A percentile compares a stretch with the other conserved stretches of the same genome.
Evolutionary conservation across 257 asterid species (phyloP).

Genomic region (Petunia secreta): DNA sequence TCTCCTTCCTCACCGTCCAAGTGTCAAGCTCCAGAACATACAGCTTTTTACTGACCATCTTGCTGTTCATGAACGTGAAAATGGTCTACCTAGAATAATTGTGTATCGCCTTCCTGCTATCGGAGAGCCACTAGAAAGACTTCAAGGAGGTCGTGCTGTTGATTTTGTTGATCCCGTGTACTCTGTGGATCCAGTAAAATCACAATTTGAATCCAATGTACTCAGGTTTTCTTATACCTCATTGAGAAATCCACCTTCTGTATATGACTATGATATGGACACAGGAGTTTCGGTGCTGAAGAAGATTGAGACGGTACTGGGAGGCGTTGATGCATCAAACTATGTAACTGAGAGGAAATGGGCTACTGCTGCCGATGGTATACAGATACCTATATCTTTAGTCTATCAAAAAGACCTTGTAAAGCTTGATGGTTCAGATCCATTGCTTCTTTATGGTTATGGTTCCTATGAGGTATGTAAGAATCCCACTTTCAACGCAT

Average conservation of each 20-base stretch:
- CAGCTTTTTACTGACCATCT: constrained; percentile 75
- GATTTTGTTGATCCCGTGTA: constrained; percentile 79
- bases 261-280: constrained; percentile 89
- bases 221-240: constrained; percentile 79
- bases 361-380: constrained; percentile 91
- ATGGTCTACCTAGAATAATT: constrained; percentile 73
- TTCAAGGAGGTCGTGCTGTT: constrained; percentile 69
- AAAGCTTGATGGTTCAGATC: constrained; percentile 88
- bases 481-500: constrained; percentile 82
- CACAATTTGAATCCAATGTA: constrained; percentile 74
- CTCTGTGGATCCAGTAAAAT: constrained; percentile 62
- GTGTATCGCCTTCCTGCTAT: constrained; percentile 68
- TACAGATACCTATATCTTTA: constrained; percentile 79
- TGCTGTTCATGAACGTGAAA: constrained; percentile 82
- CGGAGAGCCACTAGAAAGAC: constrained; percentile 71
- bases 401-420: constrained; percentile 71
- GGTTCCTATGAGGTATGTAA: constrained; percentile 97
- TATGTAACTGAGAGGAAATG: constrained; percentile 84
- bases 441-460: constrained; percentile 89
- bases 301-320: constrained; percentile 82
- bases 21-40: constrained; percentile 81
- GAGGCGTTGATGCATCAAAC: constrained; percentile 80
- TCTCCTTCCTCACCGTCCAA: constrained; percentile 85
- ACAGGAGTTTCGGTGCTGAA: constrained; percentile 80
- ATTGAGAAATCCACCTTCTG: constrained; percentile 83